phyloP scores from a whole-genome alignment of 2,329 filamentous ascomycete genomes.

The Claviceps capensis region DNA sequence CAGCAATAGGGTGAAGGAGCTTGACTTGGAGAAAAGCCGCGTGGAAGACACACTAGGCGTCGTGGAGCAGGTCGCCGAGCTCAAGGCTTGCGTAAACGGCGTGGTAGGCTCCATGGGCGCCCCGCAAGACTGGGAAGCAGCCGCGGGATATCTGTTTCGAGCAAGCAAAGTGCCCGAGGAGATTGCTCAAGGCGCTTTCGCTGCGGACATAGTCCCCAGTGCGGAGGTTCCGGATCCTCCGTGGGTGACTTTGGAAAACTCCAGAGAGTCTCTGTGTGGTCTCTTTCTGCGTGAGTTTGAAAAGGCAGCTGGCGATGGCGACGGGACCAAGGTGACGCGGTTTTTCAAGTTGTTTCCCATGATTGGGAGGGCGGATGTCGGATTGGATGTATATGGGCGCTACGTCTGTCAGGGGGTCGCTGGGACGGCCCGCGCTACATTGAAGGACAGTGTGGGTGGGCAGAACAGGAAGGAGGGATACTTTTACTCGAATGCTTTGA shows the following conservation, averaged over 20 bases:
- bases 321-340: slow-evolving; percentile 77
- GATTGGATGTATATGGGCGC: slow-evolving; percentile 84
- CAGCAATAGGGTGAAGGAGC: slow-evolving; percentile 70
- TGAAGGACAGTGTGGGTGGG: slow-evolving; percentile 51
- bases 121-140: slow-evolving; percentile 96
- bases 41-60: slow-evolving; percentile 84
- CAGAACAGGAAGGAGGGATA: slow-evolving; percentile 52
- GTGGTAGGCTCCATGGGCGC: slow-evolving; percentile 95
- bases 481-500: slow-evolving; percentile 85
- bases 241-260: slow-evolving; percentile 70
- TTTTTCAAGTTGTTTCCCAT: slow-evolving; percentile 98
- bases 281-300: slow-evolving; percentile 93
- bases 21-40: slow-evolving; percentile 82
- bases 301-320: slow-evolving; percentile 73
- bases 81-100: slow-evolving; percentile 91
- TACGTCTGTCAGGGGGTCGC: slow-evolving; percentile 96
- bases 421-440: slow-evolving; percentile 62
- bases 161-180: slow-evolving; percentile 68
- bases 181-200: slow-evolving; percentile 75
- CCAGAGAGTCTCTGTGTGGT: slow-evolving; percentile 77
- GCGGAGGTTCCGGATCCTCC: slow-evolving; percentile 91
- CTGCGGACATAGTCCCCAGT: slow-evolving; percentile 83
- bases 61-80: slow-evolving; percentile 90
- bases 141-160: slow-evolving; percentile 75
- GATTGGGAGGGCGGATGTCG: slow-evolving; percentile 77